Evolutionary conservation across 2,329 filamentous ascomycete genomes (phyloP).

Genomic region (Diaporthe citri): DNA sequence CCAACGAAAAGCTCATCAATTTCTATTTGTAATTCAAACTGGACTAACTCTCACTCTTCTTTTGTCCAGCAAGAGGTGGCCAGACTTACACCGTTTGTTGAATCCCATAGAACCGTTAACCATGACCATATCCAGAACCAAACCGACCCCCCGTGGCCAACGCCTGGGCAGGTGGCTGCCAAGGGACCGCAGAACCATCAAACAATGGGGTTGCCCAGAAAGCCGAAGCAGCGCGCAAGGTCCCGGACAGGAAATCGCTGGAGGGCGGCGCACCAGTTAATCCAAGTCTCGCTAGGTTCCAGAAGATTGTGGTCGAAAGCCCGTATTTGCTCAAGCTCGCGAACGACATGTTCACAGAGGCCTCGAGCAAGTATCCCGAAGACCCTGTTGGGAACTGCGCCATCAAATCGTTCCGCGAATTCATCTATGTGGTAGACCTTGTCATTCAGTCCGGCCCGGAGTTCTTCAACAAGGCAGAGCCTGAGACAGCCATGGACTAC

Average conservation of each 20-base stretch:
- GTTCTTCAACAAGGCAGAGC: neutral
- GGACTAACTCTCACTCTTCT: accelerated
- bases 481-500: conserved; percentile 50
- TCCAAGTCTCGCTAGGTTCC: neutral
- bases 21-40: too few relatives aligned
- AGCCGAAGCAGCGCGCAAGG: neutral
- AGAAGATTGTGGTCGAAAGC: neutral
- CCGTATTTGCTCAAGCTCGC: conserved; percentile 3
- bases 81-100: neutral
- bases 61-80: neutral
- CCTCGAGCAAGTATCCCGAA: neutral
- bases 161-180: neutral
- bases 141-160: neutral
- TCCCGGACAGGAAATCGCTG: neutral
- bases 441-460: neutral
- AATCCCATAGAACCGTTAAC: neutral
- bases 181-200: neutral
- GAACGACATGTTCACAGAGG: conserved; percentile 21
- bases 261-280: neutral
- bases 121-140: neutral
- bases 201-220: neutral
- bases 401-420: neutral
- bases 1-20: neutral
- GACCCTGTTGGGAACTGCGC: conserved; percentile 1
- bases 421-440: neutral